Evolutionary conservation across 1,139 yeast species (phyloP), one percentile per base, ranked within the genome.

Genomic region (Hemisphaericaspora xylofermentans): DNA sequence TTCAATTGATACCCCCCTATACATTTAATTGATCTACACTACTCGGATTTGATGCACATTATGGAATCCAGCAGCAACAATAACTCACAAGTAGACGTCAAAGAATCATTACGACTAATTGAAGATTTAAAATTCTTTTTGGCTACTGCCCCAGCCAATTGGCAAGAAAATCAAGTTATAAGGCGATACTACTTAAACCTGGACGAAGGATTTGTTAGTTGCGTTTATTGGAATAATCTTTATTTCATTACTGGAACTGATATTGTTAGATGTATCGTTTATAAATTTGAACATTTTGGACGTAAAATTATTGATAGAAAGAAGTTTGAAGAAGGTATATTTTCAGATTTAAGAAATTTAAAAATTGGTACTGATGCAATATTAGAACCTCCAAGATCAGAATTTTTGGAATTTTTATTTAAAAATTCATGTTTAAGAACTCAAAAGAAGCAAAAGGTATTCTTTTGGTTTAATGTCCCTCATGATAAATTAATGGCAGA

Each of bases 251-350:
- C 98, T 1, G 98, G 98, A 6, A 93, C 98, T 0, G 98, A 93
- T 67, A 91, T 93, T 44, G 96, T 93, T 33, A 79, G 96, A 44
- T 87, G 96, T 60, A 80, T 94, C 40, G 86, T 91, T 19, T 93
- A 87, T 62, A 81, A 94, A 51, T 87, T 93, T 67, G 84, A 84
- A 54, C 93, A 89, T 52, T 88, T 93, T 66, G 98, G 98, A 3
- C 71, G 98, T 43, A 79, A 79, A 49, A 83, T 93, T 36, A 63
- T 80, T 29, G 96, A 93, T 61, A 73, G 95, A 50, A 91, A 93
- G 64, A 93, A 93, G 66, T 93, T 93, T 59, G 98, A 93, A 67
- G 98, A 93, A 66, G 98, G 98, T 29, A 82, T 93, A 39, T 93
- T 93, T 54, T 86, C 95, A 3, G 98, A 93, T 61, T 67, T 93